A percentile compares a stretch with the other conserved stretches of the same genome.
Conservation (phyloP, 2,329 filamentous ascomycete genomes). For the Diaporthe humulicola region DNA sequence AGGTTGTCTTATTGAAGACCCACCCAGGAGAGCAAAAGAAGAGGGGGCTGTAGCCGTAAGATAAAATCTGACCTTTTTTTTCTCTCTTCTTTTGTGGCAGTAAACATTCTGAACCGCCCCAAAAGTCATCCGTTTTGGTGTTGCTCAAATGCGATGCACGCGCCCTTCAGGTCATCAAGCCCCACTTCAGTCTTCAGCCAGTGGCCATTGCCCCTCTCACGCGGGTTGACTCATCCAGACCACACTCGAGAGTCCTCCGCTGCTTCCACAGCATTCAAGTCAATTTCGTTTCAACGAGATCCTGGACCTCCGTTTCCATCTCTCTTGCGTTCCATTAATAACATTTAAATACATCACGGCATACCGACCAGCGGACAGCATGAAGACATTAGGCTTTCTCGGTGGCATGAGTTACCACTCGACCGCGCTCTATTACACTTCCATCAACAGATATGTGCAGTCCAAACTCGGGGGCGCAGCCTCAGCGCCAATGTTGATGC, state of each 20-base stretch:
- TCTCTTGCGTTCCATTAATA: neutral
- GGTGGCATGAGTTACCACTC: conserved; percentile 43
- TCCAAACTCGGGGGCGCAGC: conserved; percentile 34
- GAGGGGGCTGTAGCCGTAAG: no score
- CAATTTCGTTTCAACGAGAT: neutral
- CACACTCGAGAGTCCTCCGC: neutral
- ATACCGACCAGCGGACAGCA: conserved; percentile 7
- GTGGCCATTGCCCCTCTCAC: no score
- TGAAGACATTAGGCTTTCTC: conserved; percentile 42
- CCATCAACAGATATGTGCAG: conserved; percentile 41
- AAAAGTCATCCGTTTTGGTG: no score
- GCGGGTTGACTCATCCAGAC: conserved; percentile 9
- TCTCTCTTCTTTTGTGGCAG: no score
- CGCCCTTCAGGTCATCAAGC: neutral
- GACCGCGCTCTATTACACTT: conserved; percentile 42
- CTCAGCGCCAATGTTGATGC: conserved; percentile 39
- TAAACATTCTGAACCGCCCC: no score
- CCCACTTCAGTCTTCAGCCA: no score
- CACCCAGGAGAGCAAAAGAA: no score
- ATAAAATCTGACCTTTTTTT: no score
- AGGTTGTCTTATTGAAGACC: no score
- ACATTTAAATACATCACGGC: neutral
- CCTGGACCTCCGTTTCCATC: no score
- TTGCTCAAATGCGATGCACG: neutral
- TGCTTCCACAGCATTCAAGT: no score